Evolutionary conservation across 2,329 filamentous ascomycete species (phyloP).

Genomic region (Dichotomopilus funicola): DNA sequence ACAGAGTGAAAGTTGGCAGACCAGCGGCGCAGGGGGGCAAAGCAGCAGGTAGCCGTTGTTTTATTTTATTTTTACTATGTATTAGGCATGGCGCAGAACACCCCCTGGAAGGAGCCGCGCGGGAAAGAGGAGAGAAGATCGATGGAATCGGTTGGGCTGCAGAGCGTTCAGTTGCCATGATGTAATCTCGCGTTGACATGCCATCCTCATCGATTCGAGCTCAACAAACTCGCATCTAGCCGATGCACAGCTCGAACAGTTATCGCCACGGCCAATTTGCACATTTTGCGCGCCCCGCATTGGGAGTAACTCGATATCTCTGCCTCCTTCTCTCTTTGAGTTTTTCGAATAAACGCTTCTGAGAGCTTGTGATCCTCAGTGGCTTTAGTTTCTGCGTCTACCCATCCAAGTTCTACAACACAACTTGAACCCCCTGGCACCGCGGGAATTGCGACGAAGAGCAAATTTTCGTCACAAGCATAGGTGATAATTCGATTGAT

Average conservation of each 20-base stretch:
- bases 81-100: not conserved
- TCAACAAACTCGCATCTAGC: conserved; percentile 2
- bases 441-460: not conserved
- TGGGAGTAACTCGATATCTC: not conserved
- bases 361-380: no score
- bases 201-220: not conserved
- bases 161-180: conserved; percentile 13
- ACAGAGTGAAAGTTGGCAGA: no score
- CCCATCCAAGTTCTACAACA: not conserved
- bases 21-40: conserved; percentile 8
- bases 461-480: not conserved
- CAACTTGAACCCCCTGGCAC: not conserved
- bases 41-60: conserved; percentile 6
- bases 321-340: no score
- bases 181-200: conserved; percentile 21
- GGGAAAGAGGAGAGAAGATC: not conserved
- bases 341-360: no score
- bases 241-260: not conserved
- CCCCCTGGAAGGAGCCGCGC: not conserved
- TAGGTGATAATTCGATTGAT: not conserved
- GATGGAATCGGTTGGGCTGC: not conserved
- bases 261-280: not conserved
- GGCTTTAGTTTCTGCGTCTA: no score
- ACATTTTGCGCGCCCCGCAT: conserved; percentile 6
- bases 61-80: not conserved